Percentiles rank a stretch among this genome's conserved stretches.
phyloP scores from a whole-genome alignment of 805 yeast genomes.

The Candida golubevii region DNA sequence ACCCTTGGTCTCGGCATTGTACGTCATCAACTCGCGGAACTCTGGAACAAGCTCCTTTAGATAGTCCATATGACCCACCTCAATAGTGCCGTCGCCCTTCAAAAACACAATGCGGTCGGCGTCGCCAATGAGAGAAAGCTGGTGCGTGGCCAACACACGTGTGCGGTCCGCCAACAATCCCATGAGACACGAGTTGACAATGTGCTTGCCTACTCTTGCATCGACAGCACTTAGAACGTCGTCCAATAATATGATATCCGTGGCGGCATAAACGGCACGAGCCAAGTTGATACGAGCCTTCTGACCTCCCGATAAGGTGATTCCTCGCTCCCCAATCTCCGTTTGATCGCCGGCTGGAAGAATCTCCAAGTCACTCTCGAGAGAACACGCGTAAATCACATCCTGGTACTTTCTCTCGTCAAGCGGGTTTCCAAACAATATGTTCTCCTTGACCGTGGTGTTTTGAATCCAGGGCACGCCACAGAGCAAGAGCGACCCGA shows the following conservation, averaged over 20 bases:
- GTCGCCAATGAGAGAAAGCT: slow-evolving; percentile 60
- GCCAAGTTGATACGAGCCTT: slow-evolving; percentile 80
- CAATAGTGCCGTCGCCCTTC: slow-evolving; percentile 58
- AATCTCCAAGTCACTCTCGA: slow-evolving; percentile 58
- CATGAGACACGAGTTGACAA: slow-evolving; percentile 62
- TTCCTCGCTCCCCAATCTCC: slow-evolving; percentile 82
- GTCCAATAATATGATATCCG: slow-evolving; percentile 66
- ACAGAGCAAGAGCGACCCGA: slow-evolving; percentile 50
- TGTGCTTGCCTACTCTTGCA: slow-evolving; percentile 80
- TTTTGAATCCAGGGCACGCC: slow-evolving; percentile 85
- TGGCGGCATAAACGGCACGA: slow-evolving; percentile 68
- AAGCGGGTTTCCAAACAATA: slow-evolving; percentile 58
- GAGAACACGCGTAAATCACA: slow-evolving; percentile 62
- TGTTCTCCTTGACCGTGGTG: slow-evolving; percentile 71
- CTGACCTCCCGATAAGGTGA: slow-evolving; percentile 86
- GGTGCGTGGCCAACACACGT: slow-evolving; percentile 79
- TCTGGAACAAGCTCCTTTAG: slow-evolving; percentile 37
- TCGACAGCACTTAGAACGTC: slow-evolving; percentile 85
- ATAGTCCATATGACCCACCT: slow-evolving; percentile 57
- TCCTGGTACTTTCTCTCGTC: slow-evolving; percentile 48
- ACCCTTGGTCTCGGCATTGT: slow-evolving; percentile 22
- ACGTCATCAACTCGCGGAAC: slow-evolving; percentile 38
- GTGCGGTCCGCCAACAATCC: slow-evolving; percentile 59
- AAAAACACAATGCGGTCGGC: slow-evolving; percentile 71
- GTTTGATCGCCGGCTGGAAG: slow-evolving; percentile 74